Base-by-base conservation (phyloP, 257 asterid species). In the Lavandula angustifolia region DNA sequence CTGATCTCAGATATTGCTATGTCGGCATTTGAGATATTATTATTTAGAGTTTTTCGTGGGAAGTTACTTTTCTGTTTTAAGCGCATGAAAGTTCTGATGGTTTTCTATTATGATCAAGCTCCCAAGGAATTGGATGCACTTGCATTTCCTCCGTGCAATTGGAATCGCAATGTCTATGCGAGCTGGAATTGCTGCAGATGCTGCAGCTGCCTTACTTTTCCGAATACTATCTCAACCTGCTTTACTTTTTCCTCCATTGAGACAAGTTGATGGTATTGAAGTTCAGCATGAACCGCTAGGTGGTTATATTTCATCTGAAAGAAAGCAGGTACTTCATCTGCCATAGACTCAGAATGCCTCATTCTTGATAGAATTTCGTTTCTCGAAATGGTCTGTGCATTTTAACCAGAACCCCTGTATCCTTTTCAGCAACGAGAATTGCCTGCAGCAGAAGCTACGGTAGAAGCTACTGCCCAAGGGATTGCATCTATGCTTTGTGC, bases 401-500 rank as follows among this genome's bases (percentile, higher is more conserved):
- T 47, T 66, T 56, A 61, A 68, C 63, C 50, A 43, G 69, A 37
- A 48, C 51, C 43, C 65, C 42, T 51, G n/a, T 37, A 47, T 66
- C 49, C 48, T 60, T 73, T 76, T 66, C 79, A 76, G 84, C 87
- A 87, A 87, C 85, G 82, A 71, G 92, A 85, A 83, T 65, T 84
- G 69, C 89, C 97, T 47, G 81, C 84, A 54, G 88, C 82, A 51
- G 97, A 87, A 76, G 95, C 99, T 57, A 89, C 97, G 2, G 80
- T 85, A 50, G 97, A 92, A 81, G 97, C 99, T 53, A 92, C 99
- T 67, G 99, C 99, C 55, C 97, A 94, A 73, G 99, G 97, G 68
- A 90, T 94, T 81, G 97, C 99, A 34, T 94, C 99, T 10, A 90
- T 94, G 99, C 99, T 94, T 70, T 94, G 99, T 67, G 97, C 99